Conservation (phyloP, 768 basidiomycete species). For the Aureoboletus auriporus region DNA sequence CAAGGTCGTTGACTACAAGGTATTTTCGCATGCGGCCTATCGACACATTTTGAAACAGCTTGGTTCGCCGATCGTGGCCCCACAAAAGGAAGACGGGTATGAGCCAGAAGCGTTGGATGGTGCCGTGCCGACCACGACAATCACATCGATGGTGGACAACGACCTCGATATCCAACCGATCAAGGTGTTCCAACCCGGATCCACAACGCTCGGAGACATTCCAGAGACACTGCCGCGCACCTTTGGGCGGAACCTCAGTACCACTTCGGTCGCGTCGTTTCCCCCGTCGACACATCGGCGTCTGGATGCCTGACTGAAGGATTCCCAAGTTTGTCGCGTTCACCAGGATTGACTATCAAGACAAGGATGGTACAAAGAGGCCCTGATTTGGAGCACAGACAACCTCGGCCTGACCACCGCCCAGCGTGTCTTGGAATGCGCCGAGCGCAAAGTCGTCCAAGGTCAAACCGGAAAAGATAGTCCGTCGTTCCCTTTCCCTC, state of each 20-base stretch:
- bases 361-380: too few relatives aligned
- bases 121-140: neutral
- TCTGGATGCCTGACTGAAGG: neutral
- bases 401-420: too few relatives aligned
- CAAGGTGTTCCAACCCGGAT: conserved; percentile 1
- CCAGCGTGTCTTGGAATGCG: too few relatives aligned
- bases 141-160: neutral
- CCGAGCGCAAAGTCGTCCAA: too few relatives aligned
- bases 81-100: conserved; percentile 10
- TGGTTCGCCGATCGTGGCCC: conserved; percentile 3
- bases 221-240: conserved; percentile 32
- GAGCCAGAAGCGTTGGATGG: conserved; percentile 5
- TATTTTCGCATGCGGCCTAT: conserved; percentile 46
- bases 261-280: conserved; percentile 5
- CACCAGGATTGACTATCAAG: too few relatives aligned
- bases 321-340: conserved; percentile 29
- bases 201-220: neutral
- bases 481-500: too few relatives aligned
- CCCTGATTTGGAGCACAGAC: too few relatives aligned
- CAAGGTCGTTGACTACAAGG: conserved; percentile 62
- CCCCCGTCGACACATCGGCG: too few relatives aligned
- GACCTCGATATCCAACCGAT: conserved; percentile 27
- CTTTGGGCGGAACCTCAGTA: conserved; percentile 14
- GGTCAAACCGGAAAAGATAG: too few relatives aligned
- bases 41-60: conserved; percentile 37